phyloP scores from a whole-genome alignment of 306 rosid species.

The Erythrophleum fordii region DNA sequence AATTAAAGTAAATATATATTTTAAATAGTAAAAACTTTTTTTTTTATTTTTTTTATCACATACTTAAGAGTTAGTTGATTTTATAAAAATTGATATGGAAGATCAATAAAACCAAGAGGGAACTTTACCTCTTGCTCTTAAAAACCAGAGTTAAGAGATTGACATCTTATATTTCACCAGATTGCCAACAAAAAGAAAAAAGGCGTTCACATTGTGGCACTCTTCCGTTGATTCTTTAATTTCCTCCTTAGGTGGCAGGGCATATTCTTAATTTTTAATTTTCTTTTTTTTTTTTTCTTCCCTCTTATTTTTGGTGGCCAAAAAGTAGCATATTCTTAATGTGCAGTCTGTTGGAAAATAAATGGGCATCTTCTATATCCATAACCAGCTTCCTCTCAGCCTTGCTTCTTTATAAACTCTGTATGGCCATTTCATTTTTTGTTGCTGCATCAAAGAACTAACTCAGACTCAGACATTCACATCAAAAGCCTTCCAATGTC shows the following conservation, averaged over 20 bases:
- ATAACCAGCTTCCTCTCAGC: background rate
- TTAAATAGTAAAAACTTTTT: too few relatives aligned
- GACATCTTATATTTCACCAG: background rate
- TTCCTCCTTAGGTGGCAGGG: background rate
- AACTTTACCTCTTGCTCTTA: background rate
- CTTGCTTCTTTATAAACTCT: background rate
- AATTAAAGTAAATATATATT: too few relatives aligned
- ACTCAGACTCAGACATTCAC: background rate
- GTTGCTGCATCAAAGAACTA: background rate
- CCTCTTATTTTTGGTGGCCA: background rate
- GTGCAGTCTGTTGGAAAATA: background rate
- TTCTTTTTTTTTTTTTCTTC: background rate
- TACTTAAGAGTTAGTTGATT: too few relatives aligned
- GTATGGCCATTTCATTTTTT: background rate
- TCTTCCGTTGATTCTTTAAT: slow-evolving; percentile 4
- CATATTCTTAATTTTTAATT: slow-evolving; percentile 1
- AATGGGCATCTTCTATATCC: background rate
- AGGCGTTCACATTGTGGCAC: background rate
- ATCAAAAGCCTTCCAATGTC: background rate
- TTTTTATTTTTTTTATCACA: too few relatives aligned
- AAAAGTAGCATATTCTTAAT: slow-evolving; percentile 5
- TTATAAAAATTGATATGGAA: too few relatives aligned
- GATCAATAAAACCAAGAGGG: background rate
- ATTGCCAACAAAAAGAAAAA: background rate
- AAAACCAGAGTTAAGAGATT: slow-evolving; percentile 17